Evolutionary conservation across 176 grass and related monocot species (phyloP), one percentile per base, ranked within the genome.

Genomic region (Puya raimondii): DNA sequence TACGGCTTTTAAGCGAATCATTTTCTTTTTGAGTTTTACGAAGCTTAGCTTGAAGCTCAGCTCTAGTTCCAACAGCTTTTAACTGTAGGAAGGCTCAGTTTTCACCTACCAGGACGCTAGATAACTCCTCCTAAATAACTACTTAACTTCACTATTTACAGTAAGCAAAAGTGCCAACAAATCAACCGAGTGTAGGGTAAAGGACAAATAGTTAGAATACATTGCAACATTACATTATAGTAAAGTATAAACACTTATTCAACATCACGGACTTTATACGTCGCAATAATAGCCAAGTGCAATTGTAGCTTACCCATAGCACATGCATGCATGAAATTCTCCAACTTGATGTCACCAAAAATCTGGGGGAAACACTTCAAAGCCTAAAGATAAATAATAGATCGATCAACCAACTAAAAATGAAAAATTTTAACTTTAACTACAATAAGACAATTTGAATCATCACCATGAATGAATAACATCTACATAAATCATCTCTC

Each of bases 331-430:
- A n/a, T n/a, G n/a, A n/a, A n/a, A n/a, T n/a, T n/a, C n/a, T n/a
- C n/a, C n/a, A n/a, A n/a, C 7, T 66, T 81, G 73, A 82, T 63
- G 66, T 88, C 69, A 76, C 78, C 88, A 80, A 91, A 96, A 27
- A 84, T 70, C 29, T 80, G 75, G 23, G 64, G 56, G 48, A 91
- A 86, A 72, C 20, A 50, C 48, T 91, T 82, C 70, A 96, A 73
- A 84, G 64, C 75, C 88, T 96, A 71, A 84, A 57, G 80, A 20
- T 74, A 23, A 47, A 67, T 72, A 70, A 65, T 18, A 23, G n/a
- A n/a, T n/a, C n/a, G 27, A 17, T 49, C 49, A 50, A 27, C 52
- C 25, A 42, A 49, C 73, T 54, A 4, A 68, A 29, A 74, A 17
- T 64, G 21, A 23, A 64, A 21, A 53, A 74, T 71, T 78, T 29